phyloP scores from a whole-genome alignment of 495 filamentous ascomycete genomes.

The Aspergillus olivimuriae region DNA sequence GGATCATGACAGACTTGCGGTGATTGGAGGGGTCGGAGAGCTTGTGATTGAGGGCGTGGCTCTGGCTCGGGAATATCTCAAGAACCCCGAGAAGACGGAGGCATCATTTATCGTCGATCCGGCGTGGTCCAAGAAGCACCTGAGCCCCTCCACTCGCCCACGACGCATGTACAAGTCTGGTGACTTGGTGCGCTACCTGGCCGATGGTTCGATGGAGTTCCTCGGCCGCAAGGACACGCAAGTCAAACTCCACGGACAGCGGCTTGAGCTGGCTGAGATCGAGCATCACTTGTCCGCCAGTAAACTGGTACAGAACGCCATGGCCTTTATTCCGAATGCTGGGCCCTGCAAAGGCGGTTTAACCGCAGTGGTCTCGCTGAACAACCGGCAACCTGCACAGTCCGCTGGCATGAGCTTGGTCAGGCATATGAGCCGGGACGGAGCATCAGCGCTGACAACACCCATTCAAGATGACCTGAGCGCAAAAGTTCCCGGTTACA shows the following conservation, averaged over 20 bases:
- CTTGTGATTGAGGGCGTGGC: conserved; percentile 49
- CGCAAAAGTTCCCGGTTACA: too few species aligned
- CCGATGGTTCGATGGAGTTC: conserved; percentile 41
- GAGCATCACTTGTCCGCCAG: conserved; percentile 29
- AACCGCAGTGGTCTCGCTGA: too few species aligned
- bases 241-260: conserved; percentile 43
- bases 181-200: conserved; percentile 45
- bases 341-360: too few species aligned
- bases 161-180: conserved; percentile 56
- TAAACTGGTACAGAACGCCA: too few species aligned
- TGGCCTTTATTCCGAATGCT: too few species aligned
- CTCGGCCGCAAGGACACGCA: conserved; percentile 50
- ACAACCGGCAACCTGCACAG: too few species aligned
- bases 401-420: too few species aligned
- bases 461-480: too few species aligned
- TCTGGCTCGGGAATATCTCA: conserved; percentile 44
- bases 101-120: conserved; percentile 35
- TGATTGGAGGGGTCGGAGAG: conserved; percentile 49
- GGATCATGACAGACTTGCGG: conserved; percentile 42
- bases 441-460: too few species aligned
- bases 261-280: conserved; percentile 37
- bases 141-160: too few species aligned
- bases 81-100: conserved; percentile 36
- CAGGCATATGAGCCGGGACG: not conserved
- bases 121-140: too few species aligned